Base-by-base conservation (phyloP, 1,284 basidiomycete species). In the Ceratobasidium sp. region DNA sequence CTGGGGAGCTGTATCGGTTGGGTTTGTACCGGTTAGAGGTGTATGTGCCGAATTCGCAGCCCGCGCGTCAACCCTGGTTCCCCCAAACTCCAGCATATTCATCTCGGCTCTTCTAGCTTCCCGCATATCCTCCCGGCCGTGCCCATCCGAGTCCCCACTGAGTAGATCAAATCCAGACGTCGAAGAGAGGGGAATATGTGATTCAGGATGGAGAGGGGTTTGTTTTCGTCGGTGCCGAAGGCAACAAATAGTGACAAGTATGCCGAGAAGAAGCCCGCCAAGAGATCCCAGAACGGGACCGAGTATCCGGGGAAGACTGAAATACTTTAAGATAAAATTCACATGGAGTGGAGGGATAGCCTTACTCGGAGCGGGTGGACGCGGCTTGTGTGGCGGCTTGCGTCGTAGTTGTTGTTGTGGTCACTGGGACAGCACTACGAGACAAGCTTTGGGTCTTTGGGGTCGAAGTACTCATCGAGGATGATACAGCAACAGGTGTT, bases 81-180 rank as follows among this genome's bases (percentile, higher is more conserved):
- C 29, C 54, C 29, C 22, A 57, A 24, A 51, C 50, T 17, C 50
- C 19, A 17, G 6, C 24, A 51, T 24, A 51, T 24, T 17, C 19
- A 17, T 17, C 50, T 17, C 19, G 5, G 50, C 50, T 4, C 6
- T 17, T n/a, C 50, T 51, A 24, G 50, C 3, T 51, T 24, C 50
- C 19, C 50, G 50, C 50, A 19, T 50, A 8, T 22, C 33, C 41
- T 62, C 36, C 45, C 11, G 17, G 15, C 33, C 15, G 41, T 44
- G 51, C 19, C 14, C 53, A 19, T 19, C 36, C 11, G 36, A 19
- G 3, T 69, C 66, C 15, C 66, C 66, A n/a, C 14, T 53, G 1
- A 57, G 24, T 19, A 69, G 19, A 69, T 69, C 66, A 33, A 69
- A 45, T 24, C 31, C 54, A 22, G 66, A 59, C 5, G 33, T 47